Evolutionary conservation across 331 rosid genomes (phyloP).

Genomic region (Quercus lobata): DNA sequence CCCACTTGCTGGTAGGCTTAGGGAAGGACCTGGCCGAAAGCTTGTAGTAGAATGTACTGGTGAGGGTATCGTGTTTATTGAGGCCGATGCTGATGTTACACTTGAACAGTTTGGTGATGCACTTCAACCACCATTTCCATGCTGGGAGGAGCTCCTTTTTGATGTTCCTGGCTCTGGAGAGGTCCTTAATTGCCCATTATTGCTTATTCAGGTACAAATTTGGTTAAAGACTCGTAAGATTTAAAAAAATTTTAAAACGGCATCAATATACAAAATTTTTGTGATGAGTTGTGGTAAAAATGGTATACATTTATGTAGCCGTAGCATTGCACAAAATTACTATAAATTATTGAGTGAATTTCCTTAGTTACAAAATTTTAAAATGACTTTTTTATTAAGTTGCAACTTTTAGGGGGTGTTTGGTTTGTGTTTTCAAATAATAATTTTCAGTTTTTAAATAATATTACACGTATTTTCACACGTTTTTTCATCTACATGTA

Average conservation of each 20-base stretch:
- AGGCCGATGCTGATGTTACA: not conserved
- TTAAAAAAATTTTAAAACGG: too few relatives aligned
- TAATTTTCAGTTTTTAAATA: too few relatives aligned
- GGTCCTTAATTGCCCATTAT: not conserved
- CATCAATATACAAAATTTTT: too few relatives aligned
- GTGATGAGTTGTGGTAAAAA: accelerated
- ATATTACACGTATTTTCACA: too few relatives aligned
- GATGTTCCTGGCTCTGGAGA: not conserved
- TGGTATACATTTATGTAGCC: too few relatives aligned
- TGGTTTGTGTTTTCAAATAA: too few relatives aligned
- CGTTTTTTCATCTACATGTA: accelerated
- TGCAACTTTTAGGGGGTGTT: accelerated
- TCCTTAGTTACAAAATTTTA: too few relatives aligned
- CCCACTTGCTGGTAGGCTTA: not conserved
- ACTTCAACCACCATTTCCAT: not conserved
- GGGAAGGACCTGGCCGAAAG: not conserved
- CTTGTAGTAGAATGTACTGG: not conserved
- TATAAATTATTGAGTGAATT: too few relatives aligned
- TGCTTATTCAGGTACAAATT: not conserved
- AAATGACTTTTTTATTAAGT: too few relatives aligned
- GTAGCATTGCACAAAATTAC: too few relatives aligned
- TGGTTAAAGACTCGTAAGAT: not conserved
- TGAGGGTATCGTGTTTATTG: not conserved
- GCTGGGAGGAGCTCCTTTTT: not conserved
- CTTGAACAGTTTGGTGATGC: not conserved